Conservation (phyloP, 202 grass and related monocot species). For the Elaeis oleifera region DNA sequence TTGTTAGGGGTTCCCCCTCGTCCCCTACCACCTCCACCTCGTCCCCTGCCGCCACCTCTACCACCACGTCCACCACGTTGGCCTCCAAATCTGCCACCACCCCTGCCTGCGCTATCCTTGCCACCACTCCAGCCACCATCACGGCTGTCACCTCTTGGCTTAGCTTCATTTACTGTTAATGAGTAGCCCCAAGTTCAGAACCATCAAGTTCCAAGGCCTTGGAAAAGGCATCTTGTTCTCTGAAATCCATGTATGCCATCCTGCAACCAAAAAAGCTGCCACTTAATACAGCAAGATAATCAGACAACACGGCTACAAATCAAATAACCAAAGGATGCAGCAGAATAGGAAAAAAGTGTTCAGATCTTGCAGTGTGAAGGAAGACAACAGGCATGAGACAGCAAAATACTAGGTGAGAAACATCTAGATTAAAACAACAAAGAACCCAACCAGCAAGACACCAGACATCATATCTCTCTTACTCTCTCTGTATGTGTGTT, state of each 20-base stretch:
- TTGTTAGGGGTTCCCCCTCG: slow-evolving; percentile 36
- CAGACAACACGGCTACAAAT: too few species aligned
- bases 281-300: too few species aligned
- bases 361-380: neutral
- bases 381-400: too few species aligned
- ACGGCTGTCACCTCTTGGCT: slow-evolving; percentile 39
- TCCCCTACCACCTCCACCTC: slow-evolving; percentile 17
- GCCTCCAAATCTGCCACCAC: slow-evolving; percentile 29
- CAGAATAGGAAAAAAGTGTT: too few species aligned
- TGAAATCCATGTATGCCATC: slow-evolving; percentile 76
- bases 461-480: too few species aligned
- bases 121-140: slow-evolving; percentile 23
- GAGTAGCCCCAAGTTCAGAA: slow-evolving; percentile 53
- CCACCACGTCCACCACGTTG: slow-evolving; percentile 26
- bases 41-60: slow-evolving; percentile 2
- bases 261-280: slow-evolving; percentile 27
- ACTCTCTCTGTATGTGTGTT: too few species aligned
- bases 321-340: too few species aligned
- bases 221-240: slow-evolving; percentile 29
- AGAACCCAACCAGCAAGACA: too few species aligned
- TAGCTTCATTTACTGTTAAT: slow-evolving; percentile 66
- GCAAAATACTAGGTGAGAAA: too few species aligned
- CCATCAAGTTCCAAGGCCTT: slow-evolving; percentile 60
- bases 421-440: too few species aligned
- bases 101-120: neutral